Evolutionary conservation across 176 grass and related monocot species (phyloP).

Genomic region (Dendrocalamus sinicus): DNA sequence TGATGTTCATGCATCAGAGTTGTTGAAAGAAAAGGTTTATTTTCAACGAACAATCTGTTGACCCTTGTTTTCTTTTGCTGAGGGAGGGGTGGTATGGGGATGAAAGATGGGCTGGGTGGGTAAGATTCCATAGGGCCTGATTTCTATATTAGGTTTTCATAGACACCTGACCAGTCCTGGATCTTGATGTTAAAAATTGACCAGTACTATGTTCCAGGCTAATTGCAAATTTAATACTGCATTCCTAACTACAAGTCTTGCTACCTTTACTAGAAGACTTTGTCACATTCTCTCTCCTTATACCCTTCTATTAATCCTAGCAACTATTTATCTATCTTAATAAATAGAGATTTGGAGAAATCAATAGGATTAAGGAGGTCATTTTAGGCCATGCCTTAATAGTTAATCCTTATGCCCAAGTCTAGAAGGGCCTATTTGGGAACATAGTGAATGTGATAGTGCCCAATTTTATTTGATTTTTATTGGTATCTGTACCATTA

Average conservation of each 20-base stretch:
- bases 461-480: not conserved
- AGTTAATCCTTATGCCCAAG: not conserved
- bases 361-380: not conserved
- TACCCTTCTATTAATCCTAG: not conserved
- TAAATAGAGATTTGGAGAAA: conserved; percentile 2
- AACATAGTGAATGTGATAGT: not conserved
- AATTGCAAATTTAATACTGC: not conserved
- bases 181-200: conserved; percentile 21
- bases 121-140: conserved; percentile 11
- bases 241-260: conserved; percentile 20
- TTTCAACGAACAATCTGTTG: conserved; percentile 20
- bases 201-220: conserved; percentile 11
- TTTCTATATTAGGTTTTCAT: conserved; percentile 17
- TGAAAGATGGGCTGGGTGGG: not conserved
- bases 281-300: not conserved
- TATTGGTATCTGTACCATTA: not conserved
- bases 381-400: not conserved
- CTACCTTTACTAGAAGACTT: conserved; percentile 19
- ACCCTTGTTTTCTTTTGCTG: conserved; percentile 21
- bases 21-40: conserved; percentile 95
- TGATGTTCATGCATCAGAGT: conserved; percentile 61
- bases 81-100: not conserved
- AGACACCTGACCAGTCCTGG: not conserved
- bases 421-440: conserved; percentile 10
- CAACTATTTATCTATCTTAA: conserved; percentile 1